These are phyloP conservation scores for Linnemannia elongata DNA, from an alignment of 192 early-diverging fungal species.

Conservation along the genomic window DNA sequence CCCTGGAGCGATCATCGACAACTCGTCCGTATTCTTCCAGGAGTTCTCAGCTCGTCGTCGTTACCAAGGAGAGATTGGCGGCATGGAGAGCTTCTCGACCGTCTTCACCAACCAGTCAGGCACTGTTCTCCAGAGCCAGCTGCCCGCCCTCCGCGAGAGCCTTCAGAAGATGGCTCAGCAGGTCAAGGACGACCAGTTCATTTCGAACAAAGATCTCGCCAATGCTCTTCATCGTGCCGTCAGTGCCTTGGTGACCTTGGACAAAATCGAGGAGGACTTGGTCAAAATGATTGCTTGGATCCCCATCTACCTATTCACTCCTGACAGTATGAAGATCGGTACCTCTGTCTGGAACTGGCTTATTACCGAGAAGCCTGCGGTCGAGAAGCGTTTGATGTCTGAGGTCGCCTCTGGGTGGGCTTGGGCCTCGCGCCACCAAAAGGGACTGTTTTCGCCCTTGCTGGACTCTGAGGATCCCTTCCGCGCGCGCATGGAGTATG, in stretches of 20 bases:
- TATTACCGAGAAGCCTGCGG: slow-evolving; percentile 79
- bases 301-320: slow-evolving; percentile 84
- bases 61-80: slow-evolving; percentile 65
- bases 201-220: slow-evolving; percentile 65
- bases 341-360: slow-evolving; percentile 93
- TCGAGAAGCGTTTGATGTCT: slow-evolving; percentile 84
- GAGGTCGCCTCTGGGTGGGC: slow-evolving; percentile 90
- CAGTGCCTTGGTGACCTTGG: slow-evolving; percentile 58
- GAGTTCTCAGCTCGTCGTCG: slow-evolving; percentile 64
- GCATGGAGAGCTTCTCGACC: slow-evolving; percentile 47
- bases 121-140: slow-evolving; percentile 54
- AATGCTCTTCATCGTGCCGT: slow-evolving; percentile 69
- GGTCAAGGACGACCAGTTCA: slow-evolving; percentile 50
- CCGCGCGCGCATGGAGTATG: slow-evolving; percentile 91
- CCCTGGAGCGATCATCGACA: slow-evolving; percentile 58
- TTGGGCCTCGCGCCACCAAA: slow-evolving; percentile 79
- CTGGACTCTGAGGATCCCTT: slow-evolving; percentile 82
- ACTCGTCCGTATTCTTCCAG: slow-evolving; percentile 67
- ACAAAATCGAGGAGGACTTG: slow-evolving; percentile 78
- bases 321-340: slow-evolving; percentile 85
- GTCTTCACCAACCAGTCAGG: slow-evolving; percentile 40
- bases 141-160: slow-evolving; percentile 53
- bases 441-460: slow-evolving; percentile 84
- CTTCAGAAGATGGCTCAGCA: slow-evolving; percentile 58
- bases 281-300: slow-evolving; percentile 89